phyloP scores from a whole-genome alignment of 345 rosid genomes.

The Eucalyptus tenuipes region DNA sequence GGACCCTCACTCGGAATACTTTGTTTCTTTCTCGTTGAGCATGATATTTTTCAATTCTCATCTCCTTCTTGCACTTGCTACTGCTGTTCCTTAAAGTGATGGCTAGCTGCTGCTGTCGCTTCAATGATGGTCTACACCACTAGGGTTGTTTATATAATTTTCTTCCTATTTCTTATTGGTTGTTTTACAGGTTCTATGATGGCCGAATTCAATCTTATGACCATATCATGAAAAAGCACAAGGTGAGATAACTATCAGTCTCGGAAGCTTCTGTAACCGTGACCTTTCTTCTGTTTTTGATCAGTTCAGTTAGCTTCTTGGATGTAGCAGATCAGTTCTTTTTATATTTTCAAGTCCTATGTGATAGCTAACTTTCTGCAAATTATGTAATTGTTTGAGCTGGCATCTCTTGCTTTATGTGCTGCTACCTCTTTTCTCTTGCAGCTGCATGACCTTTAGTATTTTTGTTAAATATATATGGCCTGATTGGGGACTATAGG shows the following conservation, averaged over 20 bases:
- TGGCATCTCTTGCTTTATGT: fast-evolving
- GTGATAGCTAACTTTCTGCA: neutral
- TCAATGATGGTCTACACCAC: neutral
- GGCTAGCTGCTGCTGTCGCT: neutral
- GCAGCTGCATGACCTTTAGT: neutral
- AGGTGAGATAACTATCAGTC: neutral
- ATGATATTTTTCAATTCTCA: neutral
- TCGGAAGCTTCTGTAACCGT: neutral
- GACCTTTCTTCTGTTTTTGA: neutral
- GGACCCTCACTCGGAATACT: neutral
- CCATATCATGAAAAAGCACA: fast-evolving
- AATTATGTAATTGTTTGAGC: neutral
- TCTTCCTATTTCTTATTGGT: fast-evolving
- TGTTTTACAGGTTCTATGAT: neutral
- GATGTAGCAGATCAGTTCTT: neutral
- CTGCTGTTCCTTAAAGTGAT: neutral
- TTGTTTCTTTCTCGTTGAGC: neutral
- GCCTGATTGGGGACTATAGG: neutral
- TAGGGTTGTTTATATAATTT: neutral
- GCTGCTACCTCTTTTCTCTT: neutral
- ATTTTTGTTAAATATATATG: neutral
- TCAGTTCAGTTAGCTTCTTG: neutral
- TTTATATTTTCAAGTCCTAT: fast-evolving
- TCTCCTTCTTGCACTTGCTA: neutral
- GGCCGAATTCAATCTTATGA: neutral